These are phyloP conservation scores for Capsicum pubescens DNA, from an alignment of 257 asterid species.

Conservation along the genomic window DNA sequence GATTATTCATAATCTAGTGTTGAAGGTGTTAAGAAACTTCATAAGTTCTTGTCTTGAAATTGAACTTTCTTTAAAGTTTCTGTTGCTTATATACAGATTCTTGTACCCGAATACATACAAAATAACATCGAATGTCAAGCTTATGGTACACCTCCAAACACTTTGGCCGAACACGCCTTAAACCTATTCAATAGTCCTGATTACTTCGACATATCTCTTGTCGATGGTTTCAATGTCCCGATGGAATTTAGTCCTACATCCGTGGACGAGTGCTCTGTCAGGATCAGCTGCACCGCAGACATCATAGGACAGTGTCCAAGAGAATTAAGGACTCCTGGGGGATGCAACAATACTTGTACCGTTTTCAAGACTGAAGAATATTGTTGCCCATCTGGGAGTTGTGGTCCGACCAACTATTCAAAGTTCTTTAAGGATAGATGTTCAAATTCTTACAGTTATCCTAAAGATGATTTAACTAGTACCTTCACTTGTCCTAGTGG, in stretches of 20 bases:
- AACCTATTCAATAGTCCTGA: conserved; percentile 26
- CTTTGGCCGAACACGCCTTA: conserved; percentile 51
- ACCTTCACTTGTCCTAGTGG: neutral
- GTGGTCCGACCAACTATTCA: conserved; percentile 6
- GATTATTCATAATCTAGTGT: no score
- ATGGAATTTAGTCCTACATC: conserved; percentile 50
- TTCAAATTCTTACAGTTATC: conserved; percentile 25
- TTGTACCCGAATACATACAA: no score
- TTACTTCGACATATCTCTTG: conserved; percentile 38
- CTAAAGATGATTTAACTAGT: neutral
- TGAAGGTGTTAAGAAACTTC: no score
- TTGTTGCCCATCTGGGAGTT: conserved; percentile 27
- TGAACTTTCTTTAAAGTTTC: no score
- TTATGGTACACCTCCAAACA: conserved; percentile 45
- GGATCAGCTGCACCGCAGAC: conserved; percentile 24
- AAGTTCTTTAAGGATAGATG: conserved; percentile 32
- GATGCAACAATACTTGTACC: conserved; percentile 39
- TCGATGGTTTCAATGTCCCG: conserved; percentile 53
- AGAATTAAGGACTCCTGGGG: conserved; percentile 31
- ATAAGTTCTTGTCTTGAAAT: no score
- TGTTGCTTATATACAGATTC: no score
- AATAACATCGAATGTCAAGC: conserved; percentile 26
- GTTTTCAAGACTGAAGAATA: conserved; percentile 22
- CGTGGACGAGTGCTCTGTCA: conserved; percentile 21
- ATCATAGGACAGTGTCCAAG: conserved; percentile 33